Evolutionary conservation across 495 filamentous ascomycete species (phyloP), one percentile per base, ranked within the genome.

Genomic region (Rostrohypoxylon terebratum): DNA sequence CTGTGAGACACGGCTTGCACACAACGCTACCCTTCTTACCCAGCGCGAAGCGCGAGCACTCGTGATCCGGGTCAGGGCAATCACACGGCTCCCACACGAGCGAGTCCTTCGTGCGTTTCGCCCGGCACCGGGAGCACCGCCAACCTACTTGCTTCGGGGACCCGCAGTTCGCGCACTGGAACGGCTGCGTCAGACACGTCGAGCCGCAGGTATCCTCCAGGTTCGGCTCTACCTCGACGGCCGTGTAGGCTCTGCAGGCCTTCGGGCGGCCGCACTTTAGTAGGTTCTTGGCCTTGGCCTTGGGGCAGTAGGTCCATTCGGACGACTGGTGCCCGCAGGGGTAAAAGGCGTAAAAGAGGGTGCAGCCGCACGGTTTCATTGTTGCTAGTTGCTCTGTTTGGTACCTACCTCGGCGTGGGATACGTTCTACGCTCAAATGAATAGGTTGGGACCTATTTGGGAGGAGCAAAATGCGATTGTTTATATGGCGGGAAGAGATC

Each of bases 131-230:
- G 0, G 45, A 34, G 33, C 71, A 73, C 1, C 50, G 9, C 71
- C 71, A 73, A 10, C 71, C 66, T 7, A 73, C 7, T 57, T 73
- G 61, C 23, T 69, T 69, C 1, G 61, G 10, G 0, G 40, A 57
- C 4, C 71, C 57, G 42, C 71, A 73, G 4, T 21, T 10, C 1
- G 23, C 8, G n/a, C 71, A 73, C 38, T 58, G 61, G 40, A 50
- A 73, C 1, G 62, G 47, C 42, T 42, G 60, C n/a, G 71, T 16
- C 1, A 73, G 48, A 21, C 71, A 73, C 0, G 44, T 31, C 21
- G 55, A 51, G n/a, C 71, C 61, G 40, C 71, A 73, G 6, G 60
- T 66, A 1, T 66, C 61, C 9, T 69, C 38, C 0, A 73, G 62
- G 34, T 73, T 57, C 0, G 66, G 48, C 0, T 9, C 10, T 23